These are phyloP conservation scores for Sextonia rubra DNA, from an alignment of 164 flowering plant genomes.

Conservation along the genomic window DNA sequence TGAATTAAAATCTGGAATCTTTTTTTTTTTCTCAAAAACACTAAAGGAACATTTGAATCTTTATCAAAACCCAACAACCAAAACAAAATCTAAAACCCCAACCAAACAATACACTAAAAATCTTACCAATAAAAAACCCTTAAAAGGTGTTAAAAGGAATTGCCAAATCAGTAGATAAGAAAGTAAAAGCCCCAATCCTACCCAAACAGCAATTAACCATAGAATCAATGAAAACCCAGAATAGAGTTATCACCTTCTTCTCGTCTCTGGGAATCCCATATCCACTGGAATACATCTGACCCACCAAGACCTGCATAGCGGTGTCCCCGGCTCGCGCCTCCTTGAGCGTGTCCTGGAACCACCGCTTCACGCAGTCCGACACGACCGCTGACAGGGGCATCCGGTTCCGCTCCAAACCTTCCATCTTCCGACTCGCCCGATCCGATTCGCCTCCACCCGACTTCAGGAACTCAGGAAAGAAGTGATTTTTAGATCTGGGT, in stretches of 20 bases:
- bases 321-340: slow-evolving; percentile 81
- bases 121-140: neutral
- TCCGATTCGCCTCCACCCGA: neutral
- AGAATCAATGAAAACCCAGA: too few relatives aligned
- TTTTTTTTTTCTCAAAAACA: too few relatives aligned
- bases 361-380: slow-evolving; percentile 62
- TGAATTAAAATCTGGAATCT: too few relatives aligned
- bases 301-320: slow-evolving; percentile 80
- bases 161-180: too few relatives aligned
- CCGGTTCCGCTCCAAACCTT: slow-evolving; percentile 18
- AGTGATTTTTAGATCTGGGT: slow-evolving; percentile 13
- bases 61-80: too few relatives aligned
- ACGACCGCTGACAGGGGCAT: slow-evolving; percentile 64
- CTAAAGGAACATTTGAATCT: too few relatives aligned
- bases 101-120: neutral
- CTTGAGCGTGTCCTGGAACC: slow-evolving; percentile 81
- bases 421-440: slow-evolving; percentile 13
- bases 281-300: slow-evolving; percentile 87
- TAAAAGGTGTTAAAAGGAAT: neutral
- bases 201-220: too few relatives aligned
- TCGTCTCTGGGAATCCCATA: slow-evolving; percentile 71
- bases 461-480: slow-evolving; percentile 11
- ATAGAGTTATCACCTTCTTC: slow-evolving; percentile 45
- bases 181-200: too few relatives aligned
- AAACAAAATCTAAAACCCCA: too few relatives aligned